Evolutionary conservation across 345 rosid species (phyloP).

Genomic region (Hibiscus syriacus): DNA sequence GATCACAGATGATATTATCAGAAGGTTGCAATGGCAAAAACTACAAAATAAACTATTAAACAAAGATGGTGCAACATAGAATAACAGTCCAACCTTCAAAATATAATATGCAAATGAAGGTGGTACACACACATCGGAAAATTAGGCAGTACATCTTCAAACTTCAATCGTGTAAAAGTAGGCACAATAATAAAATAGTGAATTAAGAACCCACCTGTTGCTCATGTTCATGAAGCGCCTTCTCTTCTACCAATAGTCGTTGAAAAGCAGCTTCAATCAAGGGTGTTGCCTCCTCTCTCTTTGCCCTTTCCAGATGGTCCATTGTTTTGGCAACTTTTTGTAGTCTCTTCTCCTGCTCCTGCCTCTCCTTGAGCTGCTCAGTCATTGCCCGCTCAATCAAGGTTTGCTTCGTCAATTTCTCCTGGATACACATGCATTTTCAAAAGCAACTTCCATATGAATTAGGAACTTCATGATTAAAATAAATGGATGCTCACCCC

Average conservation of each 20-base stretch:
- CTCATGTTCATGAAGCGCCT: conserved; percentile 71
- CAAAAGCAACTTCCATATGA: neutral
- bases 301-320: conserved; percentile 96
- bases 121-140: neutral
- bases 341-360: conserved; percentile 89
- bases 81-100: neutral
- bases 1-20: neutral
- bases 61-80: no score
- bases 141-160: neutral
- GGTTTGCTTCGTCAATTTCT: conserved; percentile 69
- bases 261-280: conserved; percentile 91
- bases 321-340: conserved; percentile 81
- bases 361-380: conserved; percentile 91
- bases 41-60: neutral
- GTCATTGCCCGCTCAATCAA: conserved; percentile 70
- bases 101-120: neutral
- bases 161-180: neutral
- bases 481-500: conserved; percentile 46
- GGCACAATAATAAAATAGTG: neutral
- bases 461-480: neutral
- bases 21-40: neutral
- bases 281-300: conserved; percentile 90
- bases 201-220: conserved; percentile 47
- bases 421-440: conserved; percentile 38
- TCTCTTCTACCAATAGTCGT: conserved; percentile 76